phyloP scores from a whole-genome alignment of 805 yeast species.

The Hanseniaspora guilliermondii region DNA sequence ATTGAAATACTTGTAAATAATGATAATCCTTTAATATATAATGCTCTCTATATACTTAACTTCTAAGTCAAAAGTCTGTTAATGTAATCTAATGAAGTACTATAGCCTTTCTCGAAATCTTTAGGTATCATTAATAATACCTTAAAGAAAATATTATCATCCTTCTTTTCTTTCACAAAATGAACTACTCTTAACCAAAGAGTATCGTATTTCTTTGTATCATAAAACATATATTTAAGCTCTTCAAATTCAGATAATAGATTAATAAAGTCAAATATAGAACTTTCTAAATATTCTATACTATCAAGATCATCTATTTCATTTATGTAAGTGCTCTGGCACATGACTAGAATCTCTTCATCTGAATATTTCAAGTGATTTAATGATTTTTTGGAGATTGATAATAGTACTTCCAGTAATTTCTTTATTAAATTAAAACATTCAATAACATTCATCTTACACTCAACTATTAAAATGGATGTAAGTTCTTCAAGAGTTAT shows the following conservation, averaged over 20 bases:
- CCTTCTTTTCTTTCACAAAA: neutral
- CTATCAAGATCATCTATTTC: neutral
- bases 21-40: too few relatives aligned
- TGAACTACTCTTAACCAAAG: slow-evolving; percentile 10
- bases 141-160: neutral
- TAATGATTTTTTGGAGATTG: neutral
- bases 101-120: neutral
- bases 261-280: slow-evolving; percentile 6
- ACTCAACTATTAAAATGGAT: neutral
- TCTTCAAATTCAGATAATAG: slow-evolving; percentile 5
- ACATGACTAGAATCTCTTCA: neutral
- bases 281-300: slow-evolving; percentile 4
- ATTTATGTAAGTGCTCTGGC: slow-evolving; percentile 8
- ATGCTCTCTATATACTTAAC: neutral
- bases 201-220: neutral
- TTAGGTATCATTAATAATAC: neutral
- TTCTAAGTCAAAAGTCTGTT: neutral
- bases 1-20: neutral
- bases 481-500: neutral
- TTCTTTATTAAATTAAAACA: slow-evolving; percentile 1
- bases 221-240: neutral
- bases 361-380: neutral
- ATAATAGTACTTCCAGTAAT: neutral
- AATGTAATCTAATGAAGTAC: neutral
- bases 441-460: slow-evolving; percentile 3